Percentiles rank a stretch among this genome's conserved stretches.
Conservation (phyloP, 192 early-diverging fungal species). For the Entomortierella lignicola region DNA sequence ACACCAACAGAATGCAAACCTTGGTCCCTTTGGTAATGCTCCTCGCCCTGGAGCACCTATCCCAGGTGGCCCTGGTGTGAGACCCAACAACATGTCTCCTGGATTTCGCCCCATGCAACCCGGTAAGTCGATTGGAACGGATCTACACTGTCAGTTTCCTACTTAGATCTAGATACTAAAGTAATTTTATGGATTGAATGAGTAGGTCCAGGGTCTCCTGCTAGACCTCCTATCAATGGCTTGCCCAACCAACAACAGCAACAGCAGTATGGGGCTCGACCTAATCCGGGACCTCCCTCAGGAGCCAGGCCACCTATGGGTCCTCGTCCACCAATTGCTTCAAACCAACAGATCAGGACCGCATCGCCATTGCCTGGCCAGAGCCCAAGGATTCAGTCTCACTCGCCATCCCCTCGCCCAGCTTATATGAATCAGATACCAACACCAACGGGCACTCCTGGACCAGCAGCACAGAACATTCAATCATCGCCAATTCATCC, state of each 20-base stretch:
- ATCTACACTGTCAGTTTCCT: too few species aligned
- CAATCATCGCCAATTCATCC: conserved; percentile 27
- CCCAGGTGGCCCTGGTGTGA: conserved; percentile 12
- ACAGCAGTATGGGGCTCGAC: conserved; percentile 32
- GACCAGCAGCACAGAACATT: conserved; percentile 13
- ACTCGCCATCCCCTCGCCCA: conserved; percentile 32
- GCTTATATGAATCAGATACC: conserved; percentile 20
- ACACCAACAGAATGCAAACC: conserved; percentile 14
- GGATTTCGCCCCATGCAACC: conserved; percentile 31
- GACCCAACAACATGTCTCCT: conserved; percentile 24
- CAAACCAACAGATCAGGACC: conserved; percentile 37
- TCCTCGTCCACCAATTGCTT: conserved; percentile 27
- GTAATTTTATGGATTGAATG: neutral
- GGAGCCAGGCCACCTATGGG: conserved; percentile 33
- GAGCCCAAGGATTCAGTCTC: conserved; percentile 4
- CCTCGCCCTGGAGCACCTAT: conserved; percentile 22
- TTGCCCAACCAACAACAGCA: conserved; percentile 13
- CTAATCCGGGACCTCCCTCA: conserved; percentile 19
- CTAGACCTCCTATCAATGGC: conserved; percentile 18
- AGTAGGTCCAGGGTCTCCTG: conserved; percentile 14
- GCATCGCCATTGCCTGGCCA: conserved; percentile 39
- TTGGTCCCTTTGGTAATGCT: conserved; percentile 18
- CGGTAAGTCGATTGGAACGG: neutral
- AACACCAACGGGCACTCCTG: conserved; percentile 22
- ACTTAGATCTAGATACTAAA: neutral